Percentiles rank a stretch among this genome's conserved stretches.
Conservation (phyloP, 441 rosid species). For the Brassica hybrid region DNA sequence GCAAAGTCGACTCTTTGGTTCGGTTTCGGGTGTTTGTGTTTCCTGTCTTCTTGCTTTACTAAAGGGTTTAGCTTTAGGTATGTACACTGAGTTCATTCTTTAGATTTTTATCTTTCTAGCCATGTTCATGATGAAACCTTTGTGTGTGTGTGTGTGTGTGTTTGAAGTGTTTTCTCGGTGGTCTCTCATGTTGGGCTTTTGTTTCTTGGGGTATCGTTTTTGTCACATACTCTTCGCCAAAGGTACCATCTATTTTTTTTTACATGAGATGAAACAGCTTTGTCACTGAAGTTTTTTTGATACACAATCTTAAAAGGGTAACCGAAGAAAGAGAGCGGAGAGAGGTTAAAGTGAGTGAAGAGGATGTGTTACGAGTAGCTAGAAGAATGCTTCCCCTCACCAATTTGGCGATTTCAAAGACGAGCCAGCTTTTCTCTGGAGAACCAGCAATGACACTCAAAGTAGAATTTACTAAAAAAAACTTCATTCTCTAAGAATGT, state of each 20-base stretch:
- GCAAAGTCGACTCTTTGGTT: constrained; percentile 93
- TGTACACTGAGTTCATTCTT: constrained; percentile 41
- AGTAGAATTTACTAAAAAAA: constrained; percentile 44
- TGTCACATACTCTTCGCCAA: constrained; percentile 74
- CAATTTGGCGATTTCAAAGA: constrained; percentile 75
- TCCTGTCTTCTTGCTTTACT: constrained; percentile 88
- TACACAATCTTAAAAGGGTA: constrained; percentile 42
- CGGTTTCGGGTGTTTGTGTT: constrained; percentile 81
- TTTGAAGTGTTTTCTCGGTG: constrained; percentile 66
- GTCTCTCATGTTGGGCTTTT: constrained; percentile 81
- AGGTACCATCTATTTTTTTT: constrained; percentile 46
- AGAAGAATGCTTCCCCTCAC: constrained; percentile 74
- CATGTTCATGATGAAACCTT: background rate
- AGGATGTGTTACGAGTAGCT: constrained; percentile 62
- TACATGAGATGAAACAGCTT: background rate
- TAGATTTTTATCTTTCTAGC: background rate
- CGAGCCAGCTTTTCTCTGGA: constrained; percentile 82
- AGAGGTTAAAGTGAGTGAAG: constrained; percentile 67
- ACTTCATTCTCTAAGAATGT: background rate
- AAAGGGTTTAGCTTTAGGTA: constrained; percentile 79
- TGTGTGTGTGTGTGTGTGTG: constrained; percentile 23
- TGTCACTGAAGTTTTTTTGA: constrained; percentile 14
- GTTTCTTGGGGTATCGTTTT: constrained; percentile 77
- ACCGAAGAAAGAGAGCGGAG: constrained; percentile 44
- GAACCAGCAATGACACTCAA: constrained; percentile 94